Conservation (phyloP, 139 green algal genomes). For the Chlamydomonas schloesseri region DNA sequence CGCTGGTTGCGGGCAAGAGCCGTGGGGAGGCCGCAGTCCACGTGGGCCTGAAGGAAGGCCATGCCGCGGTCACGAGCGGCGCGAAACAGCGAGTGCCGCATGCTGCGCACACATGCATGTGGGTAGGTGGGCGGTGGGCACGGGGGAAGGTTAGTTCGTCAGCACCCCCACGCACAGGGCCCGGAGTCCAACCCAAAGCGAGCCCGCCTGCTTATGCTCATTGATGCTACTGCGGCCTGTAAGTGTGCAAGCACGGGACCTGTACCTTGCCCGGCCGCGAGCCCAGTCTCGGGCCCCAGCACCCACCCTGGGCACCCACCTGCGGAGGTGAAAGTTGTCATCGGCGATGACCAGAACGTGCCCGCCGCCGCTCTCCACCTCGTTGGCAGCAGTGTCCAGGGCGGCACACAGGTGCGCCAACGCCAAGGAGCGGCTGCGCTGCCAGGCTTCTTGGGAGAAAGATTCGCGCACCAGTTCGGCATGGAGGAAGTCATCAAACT, state of each 20-base stretch:
- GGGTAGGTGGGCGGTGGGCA: neutral
- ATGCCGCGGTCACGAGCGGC: neutral
- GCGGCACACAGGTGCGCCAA: neutral
- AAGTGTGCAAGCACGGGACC: too few relatives aligned
- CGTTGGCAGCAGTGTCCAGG: neutral
- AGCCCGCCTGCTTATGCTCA: too few relatives aligned
- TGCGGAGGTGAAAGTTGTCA: constrained; percentile 11
- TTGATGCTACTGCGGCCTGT: too few relatives aligned
- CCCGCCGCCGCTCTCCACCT: neutral
- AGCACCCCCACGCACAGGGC: too few relatives aligned
- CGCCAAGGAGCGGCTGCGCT: neutral
- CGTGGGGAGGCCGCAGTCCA: neutral
- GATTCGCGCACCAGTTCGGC: neutral
- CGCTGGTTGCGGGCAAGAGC: neutral
- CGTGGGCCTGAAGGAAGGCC: constrained; percentile 34
- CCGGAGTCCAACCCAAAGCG: too few relatives aligned
- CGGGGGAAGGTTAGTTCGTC: too few relatives aligned
- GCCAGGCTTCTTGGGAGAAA: constrained; percentile 2
- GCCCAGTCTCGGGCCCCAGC: too few relatives aligned
- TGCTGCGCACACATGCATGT: too few relatives aligned
- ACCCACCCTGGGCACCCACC: too few relatives aligned
- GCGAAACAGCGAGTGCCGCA: constrained; percentile 21
- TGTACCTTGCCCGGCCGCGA: too few relatives aligned
- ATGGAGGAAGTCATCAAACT: constrained; percentile 27
- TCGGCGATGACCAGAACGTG: constrained; percentile 1